These are phyloP conservation scores for Zygnema cylindricum DNA, from an alignment of 139 green algal genomes.

Conservation along the genomic window DNA sequence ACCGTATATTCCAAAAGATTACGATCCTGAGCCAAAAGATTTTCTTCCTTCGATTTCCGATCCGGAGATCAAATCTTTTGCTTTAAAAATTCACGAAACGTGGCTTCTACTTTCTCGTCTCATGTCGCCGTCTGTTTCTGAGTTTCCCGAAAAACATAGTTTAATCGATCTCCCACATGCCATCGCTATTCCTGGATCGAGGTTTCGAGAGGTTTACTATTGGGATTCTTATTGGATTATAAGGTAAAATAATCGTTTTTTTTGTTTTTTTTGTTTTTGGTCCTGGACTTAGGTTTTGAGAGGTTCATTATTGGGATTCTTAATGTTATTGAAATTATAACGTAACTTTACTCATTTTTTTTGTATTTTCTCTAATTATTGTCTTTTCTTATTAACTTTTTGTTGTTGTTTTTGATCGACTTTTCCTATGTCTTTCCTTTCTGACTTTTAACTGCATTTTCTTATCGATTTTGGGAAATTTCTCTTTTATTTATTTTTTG, in stretches of 20 bases:
- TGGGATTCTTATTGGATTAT: conserved; percentile 89
- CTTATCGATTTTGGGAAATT: no score
- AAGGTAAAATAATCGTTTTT: no score
- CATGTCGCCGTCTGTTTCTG: neutral
- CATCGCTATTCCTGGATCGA: conserved; percentile 81
- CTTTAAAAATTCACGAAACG: conserved; percentile 43
- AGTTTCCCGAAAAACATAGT: conserved; percentile 56
- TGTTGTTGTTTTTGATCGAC: neutral
- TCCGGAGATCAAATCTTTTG: conserved; percentile 15
- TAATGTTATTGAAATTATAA: no score
- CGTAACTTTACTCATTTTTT: no score
- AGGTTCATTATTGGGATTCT: no score
- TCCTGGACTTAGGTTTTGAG: no score
- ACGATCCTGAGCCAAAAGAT: conserved; percentile 4
- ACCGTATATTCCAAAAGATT: conserved; percentile 31
- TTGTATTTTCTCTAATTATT: neutral
- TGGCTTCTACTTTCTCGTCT: conserved; percentile 45
- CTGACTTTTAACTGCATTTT: no score
- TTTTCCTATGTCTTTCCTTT: no score
- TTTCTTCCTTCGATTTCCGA: conserved; percentile 42
- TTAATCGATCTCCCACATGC: conserved; percentile 80
- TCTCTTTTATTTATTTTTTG: neutral
- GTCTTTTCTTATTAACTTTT: neutral
- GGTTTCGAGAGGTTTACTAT: conserved; percentile 87
- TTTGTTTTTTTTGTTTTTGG: no score